Conservation (phyloP, 441 rosid genomes). For the Erodium moschatum region DNA sequence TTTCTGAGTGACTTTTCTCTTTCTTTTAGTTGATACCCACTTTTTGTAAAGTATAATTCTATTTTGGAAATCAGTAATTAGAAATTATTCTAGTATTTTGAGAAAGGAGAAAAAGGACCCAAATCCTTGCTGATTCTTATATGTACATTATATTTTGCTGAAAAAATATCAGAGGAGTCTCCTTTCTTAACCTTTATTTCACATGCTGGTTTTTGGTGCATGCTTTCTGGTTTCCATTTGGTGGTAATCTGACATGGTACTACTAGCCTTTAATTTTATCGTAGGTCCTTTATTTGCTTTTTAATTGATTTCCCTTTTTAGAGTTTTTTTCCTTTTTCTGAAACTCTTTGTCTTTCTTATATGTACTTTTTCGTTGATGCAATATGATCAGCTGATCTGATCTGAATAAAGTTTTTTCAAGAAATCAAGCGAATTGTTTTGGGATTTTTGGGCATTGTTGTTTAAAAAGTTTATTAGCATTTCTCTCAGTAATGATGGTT, state of each 20-base stretch:
- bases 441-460: background rate
- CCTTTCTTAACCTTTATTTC: background rate
- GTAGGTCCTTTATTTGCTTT: background rate
- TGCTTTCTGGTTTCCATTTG: background rate
- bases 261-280: no score
- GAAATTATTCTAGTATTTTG: constrained; percentile 16
- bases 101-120: background rate
- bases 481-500: no score
- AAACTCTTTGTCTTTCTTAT: background rate
- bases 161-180: background rate
- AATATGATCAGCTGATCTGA: background rate
- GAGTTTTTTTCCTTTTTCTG: background rate
- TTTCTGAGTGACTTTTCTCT: constrained; percentile 32
- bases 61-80: constrained; percentile 11
- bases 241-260: background rate
- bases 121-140: background rate
- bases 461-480: background rate
- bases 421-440: background rate
- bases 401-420: background rate
- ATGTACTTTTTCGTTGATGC: background rate
- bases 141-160: background rate
- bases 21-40: constrained; percentile 24
- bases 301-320: background rate
- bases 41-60: constrained; percentile 25
- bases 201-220: background rate